Percentiles rank a stretch among this genome's conserved stretches.
These are phyloP conservation scores for Stereum hirsutum DNA, from an alignment of 1,284 basidiomycete genomes.

Conservation along the genomic window DNA sequence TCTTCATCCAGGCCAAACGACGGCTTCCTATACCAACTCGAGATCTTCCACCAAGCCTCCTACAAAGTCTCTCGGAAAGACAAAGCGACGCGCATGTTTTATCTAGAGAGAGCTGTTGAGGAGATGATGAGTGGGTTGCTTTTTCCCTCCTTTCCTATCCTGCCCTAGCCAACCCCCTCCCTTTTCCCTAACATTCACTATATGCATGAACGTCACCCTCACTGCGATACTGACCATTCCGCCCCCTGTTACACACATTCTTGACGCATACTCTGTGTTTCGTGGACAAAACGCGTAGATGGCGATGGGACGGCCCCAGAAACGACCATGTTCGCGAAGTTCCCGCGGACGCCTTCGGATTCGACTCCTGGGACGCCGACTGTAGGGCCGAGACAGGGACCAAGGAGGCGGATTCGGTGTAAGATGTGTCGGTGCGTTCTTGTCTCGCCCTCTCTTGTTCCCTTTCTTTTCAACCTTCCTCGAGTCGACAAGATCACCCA, in stretches of 20 bases:
- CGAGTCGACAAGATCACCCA: no score
- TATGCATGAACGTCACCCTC: no score
- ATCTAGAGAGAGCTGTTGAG: conserved; percentile 64
- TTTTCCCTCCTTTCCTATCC: no score
- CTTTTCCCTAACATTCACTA: no score
- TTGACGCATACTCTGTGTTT: no score
- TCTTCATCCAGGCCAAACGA: conserved; percentile 56
- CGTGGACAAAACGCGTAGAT: no score
- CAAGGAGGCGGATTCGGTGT: conserved; percentile 71
- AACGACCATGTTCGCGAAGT: conserved; percentile 68
- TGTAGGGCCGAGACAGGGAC: no score
- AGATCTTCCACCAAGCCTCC: conserved; percentile 65
- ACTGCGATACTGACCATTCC: no score
- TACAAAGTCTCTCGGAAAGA: conserved; percentile 63
- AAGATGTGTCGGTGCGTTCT: conserved; percentile 75
- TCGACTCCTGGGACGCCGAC: conserved; percentile 54
- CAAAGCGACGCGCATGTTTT: conserved; percentile 70
- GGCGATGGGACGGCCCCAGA: conserved; percentile 60
- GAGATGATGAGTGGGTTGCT: conserved; percentile 62
- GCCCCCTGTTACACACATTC: no score
- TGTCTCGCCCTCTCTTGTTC: no score
- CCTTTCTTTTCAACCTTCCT: no score
- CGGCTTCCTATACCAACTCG: conserved; percentile 71
- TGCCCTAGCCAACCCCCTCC: no score
- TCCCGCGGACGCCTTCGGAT: conserved; percentile 57